Evolutionary conservation across 768 basidiomycete species (phyloP).

Genomic region (Fibroporia radiculosa): DNA sequence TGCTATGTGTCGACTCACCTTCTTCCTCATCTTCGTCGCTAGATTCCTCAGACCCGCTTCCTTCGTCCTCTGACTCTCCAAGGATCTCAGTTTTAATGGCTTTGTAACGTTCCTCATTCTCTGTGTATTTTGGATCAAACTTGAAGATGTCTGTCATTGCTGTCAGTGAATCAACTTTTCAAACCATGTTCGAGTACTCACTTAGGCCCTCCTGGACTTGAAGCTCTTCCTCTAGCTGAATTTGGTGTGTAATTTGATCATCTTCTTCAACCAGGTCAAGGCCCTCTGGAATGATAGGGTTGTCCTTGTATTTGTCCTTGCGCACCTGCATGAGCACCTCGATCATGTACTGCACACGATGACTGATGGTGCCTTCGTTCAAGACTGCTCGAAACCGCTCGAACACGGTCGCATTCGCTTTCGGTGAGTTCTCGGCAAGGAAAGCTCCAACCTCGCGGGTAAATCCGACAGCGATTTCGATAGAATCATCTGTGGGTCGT

Average conservation of each 20-base stretch:
- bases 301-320: slow-evolving; percentile 99
- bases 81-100: slow-evolving; percentile 90
- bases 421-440: slow-evolving; percentile 87
- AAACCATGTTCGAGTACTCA: slow-evolving; percentile 32
- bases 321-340: slow-evolving; percentile 98
- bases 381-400: slow-evolving; percentile 96
- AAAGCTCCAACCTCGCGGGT: slow-evolving; percentile 97
- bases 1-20: too few relatives aligned
- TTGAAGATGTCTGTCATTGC: slow-evolving; percentile 81
- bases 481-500: slow-evolving; percentile 93
- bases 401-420: slow-evolving; percentile 89
- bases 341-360: slow-evolving; percentile 98
- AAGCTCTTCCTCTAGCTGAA: slow-evolving; percentile 87
- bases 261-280: slow-evolving; percentile 97
- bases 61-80: slow-evolving; percentile 80
- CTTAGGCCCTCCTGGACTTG: slow-evolving; percentile 93
- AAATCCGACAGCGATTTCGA: slow-evolving; percentile 97
- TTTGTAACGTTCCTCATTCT: slow-evolving; percentile 93
- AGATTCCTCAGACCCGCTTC: slow-evolving; percentile 41
- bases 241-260: slow-evolving; percentile 96
- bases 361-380: slow-evolving; percentile 91
- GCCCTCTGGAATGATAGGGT: slow-evolving; percentile 89
- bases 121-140: slow-evolving; percentile 75
- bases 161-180: not conserved
- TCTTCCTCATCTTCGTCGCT: slow-evolving; percentile 52